Conservation (phyloP, 1,284 basidiomycete genomes). For the Ganoderma multipileum region DNA sequence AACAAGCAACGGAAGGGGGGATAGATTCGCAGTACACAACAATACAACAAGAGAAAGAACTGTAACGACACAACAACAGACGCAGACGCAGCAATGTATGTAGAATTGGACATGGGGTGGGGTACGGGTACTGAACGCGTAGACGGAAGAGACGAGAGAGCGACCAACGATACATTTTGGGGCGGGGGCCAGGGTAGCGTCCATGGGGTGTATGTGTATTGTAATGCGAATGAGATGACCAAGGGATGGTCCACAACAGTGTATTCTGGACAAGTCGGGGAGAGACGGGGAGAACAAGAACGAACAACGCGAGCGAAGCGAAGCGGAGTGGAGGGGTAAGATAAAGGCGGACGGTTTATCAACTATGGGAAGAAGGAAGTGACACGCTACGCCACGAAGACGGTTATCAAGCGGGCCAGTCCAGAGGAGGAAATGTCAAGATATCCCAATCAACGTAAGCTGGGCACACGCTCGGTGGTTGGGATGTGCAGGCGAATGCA, state of each 20-base stretch:
- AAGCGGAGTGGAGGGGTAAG: not conserved
- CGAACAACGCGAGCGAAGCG: not conserved
- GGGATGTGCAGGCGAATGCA: not conserved
- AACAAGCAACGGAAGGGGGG: not conserved
- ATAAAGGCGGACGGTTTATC: not conserved
- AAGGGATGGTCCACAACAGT: slow-evolving; percentile 3
- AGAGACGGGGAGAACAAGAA: not conserved
- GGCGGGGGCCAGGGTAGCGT: slow-evolving; percentile 16
- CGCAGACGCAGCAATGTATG: slow-evolving; percentile 5
- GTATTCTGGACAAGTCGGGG: not conserved
- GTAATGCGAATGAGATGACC: slow-evolving; percentile 9
- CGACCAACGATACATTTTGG: slow-evolving; percentile 32
- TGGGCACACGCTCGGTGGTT: not conserved
- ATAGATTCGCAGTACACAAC: slow-evolving; percentile 14
- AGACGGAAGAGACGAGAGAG: slow-evolving; percentile 14
- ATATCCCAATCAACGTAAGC: not conserved
- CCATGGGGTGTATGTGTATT: slow-evolving; percentile 12
- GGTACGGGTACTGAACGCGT: not conserved
- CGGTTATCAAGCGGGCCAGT: not conserved
- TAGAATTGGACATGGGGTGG: not conserved
- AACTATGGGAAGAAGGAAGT: not conserved
- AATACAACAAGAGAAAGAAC: slow-evolving; percentile 14
- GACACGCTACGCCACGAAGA: not conserved
- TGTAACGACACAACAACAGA: not conserved
- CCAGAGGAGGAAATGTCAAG: not conserved